A percentile compares a stretch with the other conserved stretches of the same genome.
Conservation (phyloP, 2,329 filamentous ascomycete genomes). For the Sarocladium kiliense region DNA sequence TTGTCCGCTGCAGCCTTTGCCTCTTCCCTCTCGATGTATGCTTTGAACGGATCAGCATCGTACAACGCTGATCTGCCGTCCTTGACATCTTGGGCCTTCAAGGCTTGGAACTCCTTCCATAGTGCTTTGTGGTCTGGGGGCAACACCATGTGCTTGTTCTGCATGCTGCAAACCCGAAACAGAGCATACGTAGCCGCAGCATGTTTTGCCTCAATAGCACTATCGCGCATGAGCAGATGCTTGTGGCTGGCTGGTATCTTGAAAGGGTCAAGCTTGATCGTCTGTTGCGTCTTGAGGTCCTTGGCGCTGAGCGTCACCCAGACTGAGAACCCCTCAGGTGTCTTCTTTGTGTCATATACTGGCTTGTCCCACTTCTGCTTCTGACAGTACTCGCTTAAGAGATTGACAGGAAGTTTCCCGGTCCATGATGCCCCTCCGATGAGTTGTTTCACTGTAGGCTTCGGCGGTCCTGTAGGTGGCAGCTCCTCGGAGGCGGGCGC, state of each 20-base stretch:
- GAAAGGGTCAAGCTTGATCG: conserved; percentile 72
- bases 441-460: conserved; percentile 68
- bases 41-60: conserved; percentile 87
- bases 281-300: conserved; percentile 79
- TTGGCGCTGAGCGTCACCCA: conserved; percentile 71
- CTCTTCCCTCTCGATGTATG: conserved; percentile 73
- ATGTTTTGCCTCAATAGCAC: conserved; percentile 84
- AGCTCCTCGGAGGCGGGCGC: conserved; percentile 24
- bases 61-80: conserved; percentile 84
- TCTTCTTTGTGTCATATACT: conserved; percentile 79
- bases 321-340: conserved; percentile 68
- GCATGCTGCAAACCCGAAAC: conserved; percentile 90
- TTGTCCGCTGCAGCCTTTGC: conserved; percentile 72
- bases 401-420: conserved; percentile 88
- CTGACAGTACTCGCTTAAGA: conserved; percentile 91
- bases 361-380: conserved; percentile 94
- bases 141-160: conserved; percentile 90
- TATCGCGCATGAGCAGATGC: conserved; percentile 69
- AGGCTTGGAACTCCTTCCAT: conserved; percentile 83
- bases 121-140: conserved; percentile 84
- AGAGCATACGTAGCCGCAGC: conserved; percentile 89
- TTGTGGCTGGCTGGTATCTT: conserved; percentile 73
- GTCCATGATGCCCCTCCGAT: conserved; percentile 97
- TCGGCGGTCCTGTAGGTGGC: conserved; percentile 40
- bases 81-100: conserved; percentile 77